These are phyloP conservation scores for Botrytis deweyae DNA, from an alignment of 2,329 filamentous ascomycete species.

Conservation along the genomic window DNA sequence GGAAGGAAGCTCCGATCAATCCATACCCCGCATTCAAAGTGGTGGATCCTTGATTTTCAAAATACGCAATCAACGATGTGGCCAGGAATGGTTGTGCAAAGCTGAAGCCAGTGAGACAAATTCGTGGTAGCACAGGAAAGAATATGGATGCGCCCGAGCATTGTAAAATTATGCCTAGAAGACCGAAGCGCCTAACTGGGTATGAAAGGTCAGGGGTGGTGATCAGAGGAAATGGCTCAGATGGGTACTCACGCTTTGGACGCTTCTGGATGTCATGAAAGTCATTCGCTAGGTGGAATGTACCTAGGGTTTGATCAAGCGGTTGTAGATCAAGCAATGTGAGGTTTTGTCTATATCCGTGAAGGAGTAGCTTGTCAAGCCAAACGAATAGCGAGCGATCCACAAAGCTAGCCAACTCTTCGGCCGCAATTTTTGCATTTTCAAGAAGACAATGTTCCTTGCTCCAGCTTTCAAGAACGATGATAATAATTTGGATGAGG, in stretches of 20 bases:
- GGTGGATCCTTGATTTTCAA: not conserved
- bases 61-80: not conserved
- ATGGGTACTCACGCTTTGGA: not conserved
- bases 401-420: slow-evolving; percentile 41
- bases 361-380: slow-evolving; percentile 26
- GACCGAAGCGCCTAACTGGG: not conserved
- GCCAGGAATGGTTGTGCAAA: slow-evolving; percentile 27
- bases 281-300: slow-evolving; percentile 24
- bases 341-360: not conserved
- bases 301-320: slow-evolving; percentile 33
- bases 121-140: slow-evolving; percentile 18
- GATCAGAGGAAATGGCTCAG: not conserved
- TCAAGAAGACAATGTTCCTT: slow-evolving; percentile 43
- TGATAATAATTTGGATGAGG: slow-evolving; percentile 39
- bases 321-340: slow-evolving; percentile 38
- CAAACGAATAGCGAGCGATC: slow-evolving; percentile 42
- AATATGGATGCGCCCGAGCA: slow-evolving; percentile 13
- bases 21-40: not conserved
- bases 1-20: not conserved
- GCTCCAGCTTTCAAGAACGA: slow-evolving; percentile 39
- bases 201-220: not conserved
- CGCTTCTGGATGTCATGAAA: slow-evolving; percentile 3
- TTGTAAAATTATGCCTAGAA: slow-evolving; percentile 19
- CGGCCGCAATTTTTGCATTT: slow-evolving; percentile 43
- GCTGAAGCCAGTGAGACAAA: slow-evolving; percentile 24